Evolutionary conservation across 495 filamentous ascomycete species (phyloP).

Genomic region (Recurvomyces mirabilis): DNA sequence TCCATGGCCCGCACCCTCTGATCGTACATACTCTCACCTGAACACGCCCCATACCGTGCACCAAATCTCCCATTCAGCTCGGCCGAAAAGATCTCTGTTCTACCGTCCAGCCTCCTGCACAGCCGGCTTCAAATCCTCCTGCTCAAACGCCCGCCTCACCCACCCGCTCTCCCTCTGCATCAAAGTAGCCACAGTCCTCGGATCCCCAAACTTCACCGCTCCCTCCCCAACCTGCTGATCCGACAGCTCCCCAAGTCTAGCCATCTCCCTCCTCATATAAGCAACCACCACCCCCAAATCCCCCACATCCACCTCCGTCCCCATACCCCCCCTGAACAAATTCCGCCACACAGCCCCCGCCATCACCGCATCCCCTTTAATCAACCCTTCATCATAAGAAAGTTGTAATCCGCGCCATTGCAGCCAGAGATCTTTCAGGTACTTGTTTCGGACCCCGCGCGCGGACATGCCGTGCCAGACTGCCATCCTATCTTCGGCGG

Average conservation of each 20-base stretch:
- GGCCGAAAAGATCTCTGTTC: no score
- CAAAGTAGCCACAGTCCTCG: constrained; percentile 25
- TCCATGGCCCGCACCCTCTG: no score
- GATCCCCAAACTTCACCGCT: constrained; percentile 30
- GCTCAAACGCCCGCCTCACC: constrained; percentile 31
- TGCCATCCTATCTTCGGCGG: constrained; percentile 79
- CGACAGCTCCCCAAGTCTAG: constrained; percentile 48
- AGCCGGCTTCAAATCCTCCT: constrained; percentile 15
- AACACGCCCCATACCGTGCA: no score
- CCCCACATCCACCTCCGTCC: constrained; percentile 56
- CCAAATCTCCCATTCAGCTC: no score
- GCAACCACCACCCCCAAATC: constrained; percentile 61
- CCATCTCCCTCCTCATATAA: constrained; percentile 62
- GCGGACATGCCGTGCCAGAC: constrained; percentile 56
- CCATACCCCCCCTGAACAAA: constrained; percentile 63
- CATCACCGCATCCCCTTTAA: constrained; percentile 72
- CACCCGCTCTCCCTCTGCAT: constrained; percentile 34
- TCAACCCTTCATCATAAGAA: constrained; percentile 78
- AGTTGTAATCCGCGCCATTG: constrained; percentile 81
- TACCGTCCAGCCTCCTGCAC: no score
- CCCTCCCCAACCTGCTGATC: constrained; percentile 43
- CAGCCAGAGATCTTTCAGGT: constrained; percentile 81
- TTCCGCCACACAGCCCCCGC: constrained; percentile 90
- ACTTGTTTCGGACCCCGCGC: constrained; percentile 58
- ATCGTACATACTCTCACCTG: no score